Conservation (phyloP, 352 stramenopile genomes). For the Phytophthora tubulina region DNA sequence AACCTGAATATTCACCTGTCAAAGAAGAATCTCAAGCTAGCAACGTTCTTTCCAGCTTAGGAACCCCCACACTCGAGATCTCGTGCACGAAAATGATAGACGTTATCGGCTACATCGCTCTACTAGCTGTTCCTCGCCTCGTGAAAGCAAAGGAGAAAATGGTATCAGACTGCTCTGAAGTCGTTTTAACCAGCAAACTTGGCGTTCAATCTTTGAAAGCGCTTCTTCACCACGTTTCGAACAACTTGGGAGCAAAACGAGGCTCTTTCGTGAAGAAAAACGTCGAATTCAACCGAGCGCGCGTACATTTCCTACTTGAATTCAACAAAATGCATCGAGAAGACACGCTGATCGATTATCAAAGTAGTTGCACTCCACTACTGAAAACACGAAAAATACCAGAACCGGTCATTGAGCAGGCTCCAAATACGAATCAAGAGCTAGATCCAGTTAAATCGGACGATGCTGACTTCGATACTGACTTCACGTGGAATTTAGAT, state of each 20-base stretch:
- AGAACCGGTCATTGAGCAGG: neutral
- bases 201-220: constrained; percentile 57
- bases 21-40: constrained; percentile 19
- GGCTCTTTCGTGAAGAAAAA: constrained; percentile 44
- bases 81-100: constrained; percentile 33
- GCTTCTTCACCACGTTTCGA: constrained; percentile 63
- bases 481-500: constrained; percentile 37
- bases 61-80: constrained; percentile 20
- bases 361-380: constrained; percentile 43
- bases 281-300: constrained; percentile 52
- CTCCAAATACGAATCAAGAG: constrained; percentile 21
- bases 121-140: constrained; percentile 46
- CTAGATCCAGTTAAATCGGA: constrained; percentile 22
- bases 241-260: constrained; percentile 47
- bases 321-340: constrained; percentile 71
- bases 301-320: constrained; percentile 58
- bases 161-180: neutral
- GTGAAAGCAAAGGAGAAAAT: constrained; percentile 42
- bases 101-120: constrained; percentile 37
- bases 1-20: constrained; percentile 24
- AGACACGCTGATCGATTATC: constrained; percentile 64
- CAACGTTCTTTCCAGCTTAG: constrained; percentile 15
- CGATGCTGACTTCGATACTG: constrained; percentile 19
- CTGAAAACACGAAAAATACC: constrained; percentile 8
- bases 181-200: constrained; percentile 38